Conservation (phyloP, 176 grass and related monocot genomes). For the Carex kokanica region DNA sequence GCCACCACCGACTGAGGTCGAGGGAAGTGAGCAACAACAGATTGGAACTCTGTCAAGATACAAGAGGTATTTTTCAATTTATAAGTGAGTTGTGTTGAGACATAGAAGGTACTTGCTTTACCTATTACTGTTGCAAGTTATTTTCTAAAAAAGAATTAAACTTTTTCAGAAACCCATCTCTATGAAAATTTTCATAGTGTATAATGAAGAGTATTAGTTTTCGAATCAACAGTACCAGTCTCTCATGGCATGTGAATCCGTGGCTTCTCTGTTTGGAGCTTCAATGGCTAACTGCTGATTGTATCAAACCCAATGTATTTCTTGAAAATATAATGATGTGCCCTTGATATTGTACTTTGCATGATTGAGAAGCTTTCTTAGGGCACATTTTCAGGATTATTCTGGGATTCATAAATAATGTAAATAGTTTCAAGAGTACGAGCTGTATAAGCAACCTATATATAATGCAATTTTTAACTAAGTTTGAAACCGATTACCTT, state of each 20-base stretch:
- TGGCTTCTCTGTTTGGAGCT: not conserved
- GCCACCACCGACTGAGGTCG: slow-evolving; percentile 50
- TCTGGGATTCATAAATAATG: not conserved
- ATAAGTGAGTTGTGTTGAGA: not conserved
- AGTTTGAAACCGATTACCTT: slow-evolving; percentile 13
- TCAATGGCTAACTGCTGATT: not conserved
- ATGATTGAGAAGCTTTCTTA: not conserved
- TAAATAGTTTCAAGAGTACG: not conserved
- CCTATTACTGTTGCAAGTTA: not conserved
- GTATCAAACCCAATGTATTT: not conserved
- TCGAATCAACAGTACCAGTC: not conserved
- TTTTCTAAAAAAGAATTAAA: not conserved
- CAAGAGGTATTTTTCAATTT: not conserved
- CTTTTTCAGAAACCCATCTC: not conserved
- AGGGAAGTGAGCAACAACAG: not conserved
- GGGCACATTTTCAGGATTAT: not conserved
- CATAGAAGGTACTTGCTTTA: not conserved
- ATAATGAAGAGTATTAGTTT: not conserved
- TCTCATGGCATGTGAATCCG: not conserved
- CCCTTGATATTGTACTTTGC: not conserved
- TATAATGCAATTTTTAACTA: not conserved
- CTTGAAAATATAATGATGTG: not conserved
- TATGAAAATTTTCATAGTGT: not conserved
- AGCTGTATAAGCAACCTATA: not conserved
- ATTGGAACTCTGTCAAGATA: not conserved